phyloP scores from a whole-genome alignment of 202 grass and related monocot genomes.

The Carex arenaria region DNA sequence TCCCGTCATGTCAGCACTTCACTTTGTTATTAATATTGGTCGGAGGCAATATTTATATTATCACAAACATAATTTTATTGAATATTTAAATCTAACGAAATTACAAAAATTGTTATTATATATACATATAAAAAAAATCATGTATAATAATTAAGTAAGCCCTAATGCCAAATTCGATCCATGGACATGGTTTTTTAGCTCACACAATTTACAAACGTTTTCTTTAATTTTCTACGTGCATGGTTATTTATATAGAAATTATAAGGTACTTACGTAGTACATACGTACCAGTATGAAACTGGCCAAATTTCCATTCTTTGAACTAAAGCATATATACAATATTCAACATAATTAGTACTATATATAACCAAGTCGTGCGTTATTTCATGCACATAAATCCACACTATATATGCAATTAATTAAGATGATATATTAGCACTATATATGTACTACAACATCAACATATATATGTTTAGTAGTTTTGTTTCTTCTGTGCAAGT shows the following conservation, averaged over 20 bases:
- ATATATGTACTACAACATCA: neutral
- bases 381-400: slow-evolving; percentile 1
- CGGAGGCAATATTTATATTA: neutral
- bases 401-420: neutral
- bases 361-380: neutral
- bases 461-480: neutral
- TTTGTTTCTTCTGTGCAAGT: neutral
- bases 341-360: neutral
- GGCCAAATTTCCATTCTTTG: too few relatives aligned
- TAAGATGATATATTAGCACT: neutral
- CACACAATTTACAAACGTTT: neutral
- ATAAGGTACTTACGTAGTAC: too few relatives aligned
- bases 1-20: neutral
- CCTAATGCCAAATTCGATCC: neutral
- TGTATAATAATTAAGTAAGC: neutral
- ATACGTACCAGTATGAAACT: too few relatives aligned
- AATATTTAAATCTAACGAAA: neutral
- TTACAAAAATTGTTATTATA: neutral
- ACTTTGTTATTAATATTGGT: neutral
- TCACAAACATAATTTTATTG: neutral
- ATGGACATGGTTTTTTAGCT: neutral
- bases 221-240: neutral
- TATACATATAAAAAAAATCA: neutral
- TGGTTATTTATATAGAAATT: too few relatives aligned
- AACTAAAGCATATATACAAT: too few relatives aligned